Evolutionary conservation across 75 land plant genomes (phyloP).

Genomic region (Ceratopteris richardii): DNA sequence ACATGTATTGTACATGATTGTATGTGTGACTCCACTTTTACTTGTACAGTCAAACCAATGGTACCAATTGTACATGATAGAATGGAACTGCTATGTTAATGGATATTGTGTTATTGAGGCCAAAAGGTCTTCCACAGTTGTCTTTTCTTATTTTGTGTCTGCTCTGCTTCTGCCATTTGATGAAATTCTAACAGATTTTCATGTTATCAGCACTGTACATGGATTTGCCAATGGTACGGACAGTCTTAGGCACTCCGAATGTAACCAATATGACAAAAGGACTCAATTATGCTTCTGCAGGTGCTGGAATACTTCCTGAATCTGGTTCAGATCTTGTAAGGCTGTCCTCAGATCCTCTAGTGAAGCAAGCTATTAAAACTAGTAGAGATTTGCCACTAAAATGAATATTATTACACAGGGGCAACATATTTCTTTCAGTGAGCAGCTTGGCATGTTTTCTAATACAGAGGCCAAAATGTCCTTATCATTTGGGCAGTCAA

Average conservation of each 20-base stretch:
- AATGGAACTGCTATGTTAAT: no score
- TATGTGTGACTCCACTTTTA: no score
- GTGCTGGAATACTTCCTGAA: slow-evolving; percentile 57
- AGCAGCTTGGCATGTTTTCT: slow-evolving; percentile 41
- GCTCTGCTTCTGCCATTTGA: no score
- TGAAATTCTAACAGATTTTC: no score
- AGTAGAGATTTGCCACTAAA: no score
- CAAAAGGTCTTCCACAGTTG: no score
- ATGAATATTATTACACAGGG: slow-evolving; percentile 64
- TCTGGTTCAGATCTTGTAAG: slow-evolving; percentile 65
- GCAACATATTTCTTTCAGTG: slow-evolving; percentile 47
- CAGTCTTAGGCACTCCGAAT: slow-evolving; percentile 41
- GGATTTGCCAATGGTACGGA: slow-evolving; percentile 63
- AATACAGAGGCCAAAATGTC: slow-evolving; percentile 20
- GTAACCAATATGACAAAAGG: slow-evolving; percentile 47
- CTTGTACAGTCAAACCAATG: no score
- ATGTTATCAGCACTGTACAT: slow-evolving; percentile 51
- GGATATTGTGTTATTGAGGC: no score
- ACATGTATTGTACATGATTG: no score
- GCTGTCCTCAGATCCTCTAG: not conserved
- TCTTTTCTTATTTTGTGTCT: no score
- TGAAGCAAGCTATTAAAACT: not conserved
- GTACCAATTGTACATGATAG: no score
- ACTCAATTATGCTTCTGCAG: slow-evolving; percentile 79
- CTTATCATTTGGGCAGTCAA: slow-evolving; percentile 31